Conservation (phyloP, 2,329 filamentous ascomycete species). For the Nigrograna mackinnonii region DNA sequence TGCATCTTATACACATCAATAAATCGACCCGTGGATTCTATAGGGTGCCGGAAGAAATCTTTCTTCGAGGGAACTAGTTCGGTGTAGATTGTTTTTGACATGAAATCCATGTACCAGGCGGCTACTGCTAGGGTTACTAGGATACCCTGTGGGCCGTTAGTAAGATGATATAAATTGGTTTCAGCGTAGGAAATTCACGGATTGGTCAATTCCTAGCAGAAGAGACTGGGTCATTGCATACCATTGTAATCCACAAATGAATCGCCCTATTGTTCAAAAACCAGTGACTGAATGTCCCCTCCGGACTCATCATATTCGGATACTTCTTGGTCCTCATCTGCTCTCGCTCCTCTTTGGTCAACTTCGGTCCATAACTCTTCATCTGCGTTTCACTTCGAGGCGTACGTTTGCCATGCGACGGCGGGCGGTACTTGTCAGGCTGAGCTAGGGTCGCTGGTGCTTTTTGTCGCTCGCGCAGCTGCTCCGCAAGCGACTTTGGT, state of each 20-base stretch:
- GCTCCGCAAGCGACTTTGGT: constrained; percentile 29
- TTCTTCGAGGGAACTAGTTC: constrained; percentile 75
- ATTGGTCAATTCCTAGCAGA: too few species aligned
- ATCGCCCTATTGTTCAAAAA: constrained; percentile 78
- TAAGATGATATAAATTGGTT: too few species aligned
- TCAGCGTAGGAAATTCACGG: too few species aligned
- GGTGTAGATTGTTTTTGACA: constrained; percentile 74
- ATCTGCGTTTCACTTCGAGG: constrained; percentile 58
- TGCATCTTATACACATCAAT: constrained; percentile 77
- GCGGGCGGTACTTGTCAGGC: constrained; percentile 86
- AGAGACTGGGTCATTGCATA: constrained; percentile 47
- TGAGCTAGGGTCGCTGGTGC: constrained; percentile 73
- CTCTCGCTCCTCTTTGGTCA: constrained; percentile 67
- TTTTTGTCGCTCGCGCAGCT: constrained; percentile 48
- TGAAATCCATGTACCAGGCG: constrained; percentile 80
- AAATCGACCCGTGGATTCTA: constrained; percentile 67
- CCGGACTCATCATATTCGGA: constrained; percentile 84
- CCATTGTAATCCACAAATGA: constrained; percentile 83
- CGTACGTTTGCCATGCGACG: constrained; percentile 79
- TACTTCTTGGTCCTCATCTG: constrained; percentile 74
- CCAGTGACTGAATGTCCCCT: constrained; percentile 81
- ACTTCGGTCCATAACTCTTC: constrained; percentile 73
- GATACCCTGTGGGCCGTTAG: constrained; percentile 67
- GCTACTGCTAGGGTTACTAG: constrained; percentile 70
- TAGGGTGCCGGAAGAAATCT: constrained; percentile 70